A percentile compares a stretch with the other conserved stretches of the same genome.
These are phyloP conservation scores for Microbotryum intermedium DNA, from an alignment of 1,284 basidiomycete species.

Conservation along the genomic window DNA sequence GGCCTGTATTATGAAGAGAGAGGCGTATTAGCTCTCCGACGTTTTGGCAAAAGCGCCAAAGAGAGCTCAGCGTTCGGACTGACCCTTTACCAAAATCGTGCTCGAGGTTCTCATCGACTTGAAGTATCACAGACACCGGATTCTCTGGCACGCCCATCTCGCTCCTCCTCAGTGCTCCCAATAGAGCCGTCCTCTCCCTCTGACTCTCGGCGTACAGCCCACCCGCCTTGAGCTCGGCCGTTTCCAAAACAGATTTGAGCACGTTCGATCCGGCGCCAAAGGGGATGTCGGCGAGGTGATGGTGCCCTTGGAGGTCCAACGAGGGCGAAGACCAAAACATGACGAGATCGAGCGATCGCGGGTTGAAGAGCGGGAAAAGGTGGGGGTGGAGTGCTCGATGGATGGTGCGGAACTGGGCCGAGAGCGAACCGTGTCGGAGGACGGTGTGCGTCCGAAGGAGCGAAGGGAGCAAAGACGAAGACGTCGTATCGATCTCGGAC, in stretches of 20 bases:
- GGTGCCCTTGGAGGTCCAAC: constrained; percentile 53
- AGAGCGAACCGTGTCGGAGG: constrained; percentile 9
- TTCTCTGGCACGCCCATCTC: constrained; percentile 71
- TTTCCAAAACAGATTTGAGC: constrained; percentile 50
- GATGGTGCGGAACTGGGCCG: constrained; percentile 54
- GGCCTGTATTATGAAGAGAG: constrained; percentile 44
- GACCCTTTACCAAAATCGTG: constrained; percentile 66
- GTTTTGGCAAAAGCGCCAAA: background rate
- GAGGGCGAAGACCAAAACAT: constrained; percentile 58
- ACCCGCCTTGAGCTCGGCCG: constrained; percentile 58
- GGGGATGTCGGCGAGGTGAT: constrained; percentile 51
- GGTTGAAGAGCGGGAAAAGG: constrained; percentile 72
- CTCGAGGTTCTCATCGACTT: constrained; percentile 39
- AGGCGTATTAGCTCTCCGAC: background rate
- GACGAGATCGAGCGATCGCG: constrained; percentile 59
- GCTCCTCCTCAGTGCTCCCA: constrained; percentile 57
- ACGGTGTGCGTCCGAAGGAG: constrained; percentile 8
- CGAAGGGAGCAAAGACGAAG: background rate
- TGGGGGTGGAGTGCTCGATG: constrained; percentile 46
- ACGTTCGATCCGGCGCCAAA: constrained; percentile 57
- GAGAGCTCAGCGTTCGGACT: constrained; percentile 40
- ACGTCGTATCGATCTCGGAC: background rate
- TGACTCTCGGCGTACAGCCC: constrained; percentile 81
- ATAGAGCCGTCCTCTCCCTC: constrained; percentile 56
- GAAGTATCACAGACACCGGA: constrained; percentile 51